Base-by-base conservation (phyloP, 352 stramenopile genomes). In the Pythium plurisporium region DNA sequence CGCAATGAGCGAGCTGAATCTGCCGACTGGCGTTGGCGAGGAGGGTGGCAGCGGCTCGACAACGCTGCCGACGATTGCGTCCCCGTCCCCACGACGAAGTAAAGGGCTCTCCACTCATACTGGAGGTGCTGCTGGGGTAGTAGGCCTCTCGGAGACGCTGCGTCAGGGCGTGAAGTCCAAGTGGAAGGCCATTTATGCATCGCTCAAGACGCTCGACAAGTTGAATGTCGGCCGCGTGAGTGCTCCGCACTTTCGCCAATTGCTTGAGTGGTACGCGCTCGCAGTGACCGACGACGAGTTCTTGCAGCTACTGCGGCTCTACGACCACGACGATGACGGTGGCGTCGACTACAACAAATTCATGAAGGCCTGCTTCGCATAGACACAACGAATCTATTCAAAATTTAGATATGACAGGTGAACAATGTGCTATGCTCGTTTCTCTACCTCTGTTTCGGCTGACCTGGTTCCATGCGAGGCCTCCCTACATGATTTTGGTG, bases 271-370 rank as follows among this genome's bases (percentile, higher is more conserved):
- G 80, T 89, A 87, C 54, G 66, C 72, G 23, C 59, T 91, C 12
- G 36, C 70, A 2, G 37, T 91, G 27, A 69, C 55, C 17, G 76
- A 91, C 55, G 64, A 83, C 23, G 52, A 60, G 29, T 79, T 86
- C n/a, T 56, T 85, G 30, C 49, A 65, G 17, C 46, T 90, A 12
- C 72, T 90, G n/a, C 78, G 78, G 45, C 70, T 70, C 8, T 90
- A 88, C 27, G 80, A 90, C 55, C 65, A 70, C 36, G 72, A 76
- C 11, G 62, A 70, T 15, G 76, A 90, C 46, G 80, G 72, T 6
- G 67, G 76, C 36, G 68, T 90, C 14, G 79, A 88, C 67, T 90
- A 88, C 67, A 90, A 85, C 63, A 65, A 69, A 31, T 87, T 90
- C 64, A 88, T 90, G 77, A 72, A 74, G 37, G 57, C 70, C 15